Evolutionary conservation across 2,329 filamentous ascomycete genomes (phyloP), one percentile per base, ranked within the genome.

Genomic region (Fusarium duplospermum): DNA sequence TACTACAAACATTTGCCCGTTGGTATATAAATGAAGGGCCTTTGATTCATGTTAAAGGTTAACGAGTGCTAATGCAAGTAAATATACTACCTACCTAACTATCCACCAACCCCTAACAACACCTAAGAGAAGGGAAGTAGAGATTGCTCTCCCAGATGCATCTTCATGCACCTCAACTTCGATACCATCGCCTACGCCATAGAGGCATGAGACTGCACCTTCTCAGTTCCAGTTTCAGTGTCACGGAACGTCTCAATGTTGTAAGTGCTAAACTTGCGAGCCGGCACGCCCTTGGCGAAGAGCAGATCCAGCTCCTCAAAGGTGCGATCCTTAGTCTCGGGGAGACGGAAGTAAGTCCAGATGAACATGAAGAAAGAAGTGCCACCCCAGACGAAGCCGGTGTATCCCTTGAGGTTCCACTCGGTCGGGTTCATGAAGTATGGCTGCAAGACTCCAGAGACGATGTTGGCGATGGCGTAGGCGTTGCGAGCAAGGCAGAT

Each of bases 271-370:
- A 73, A 73, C 54, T 71, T 68, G 35, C 76, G 72, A 1, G 76
- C 76, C 10, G 74, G 62, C 0, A 78, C 63, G 13, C 60, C 54
- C 52, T 76, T 77, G n/a, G 76, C 73, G 76, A 90, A 90, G 47
- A 90, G 75, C 13, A 86, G 81, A 62, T 89, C 88, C 1, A 90
- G 81, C 78, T 90, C 87, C 72, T 87, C 87, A 54, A 88, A 86
- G 0, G 86, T 87, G 24, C 86, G 83, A 3, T 83, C 86, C 47
- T 85, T 86, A 1, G 87, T 85, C 78, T 90, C 89, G 6, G 87
- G 87, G 9, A 89, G 78, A 22, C 85, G 86, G 76, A 87, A 83
- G 67, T 83, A 87, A 68, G 87, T 80, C 81, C 80, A 82, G 18
- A 78, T 33, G 10, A 80, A 77, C 9, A 79, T 73, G 5, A 75